Base-by-base conservation (phyloP, 257 asterid species). In the Hygrophila difformis region DNA sequence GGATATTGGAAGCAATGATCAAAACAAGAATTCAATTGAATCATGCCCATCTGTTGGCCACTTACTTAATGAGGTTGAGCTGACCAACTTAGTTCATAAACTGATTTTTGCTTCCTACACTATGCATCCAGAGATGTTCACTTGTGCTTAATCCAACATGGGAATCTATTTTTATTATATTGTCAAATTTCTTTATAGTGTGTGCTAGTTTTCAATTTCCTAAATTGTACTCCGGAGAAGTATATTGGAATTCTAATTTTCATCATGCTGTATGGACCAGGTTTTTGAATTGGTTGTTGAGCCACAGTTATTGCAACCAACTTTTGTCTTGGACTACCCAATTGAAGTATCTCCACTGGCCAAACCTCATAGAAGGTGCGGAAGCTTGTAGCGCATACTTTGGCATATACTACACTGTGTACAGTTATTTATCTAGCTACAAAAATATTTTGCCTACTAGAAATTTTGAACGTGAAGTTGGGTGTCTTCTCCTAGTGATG, bases 241-340 rank as follows among this genome's bases (percentile, higher is more conserved):
- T n/a, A n/a, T n/a, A n/a, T n/a, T 26, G 31, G 31, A 8, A 26
- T 26, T 26, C 31, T 26, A 26, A 26, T 41, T 40, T 53, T 60
- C 52, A 37, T 18, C 45, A 10, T 37, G 34, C 36, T 43, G 33
- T 40, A 18, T 14, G 44, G 24, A 58, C 58, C 79, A 88, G 97
- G 91, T 89, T 42, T 89, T 91, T 47, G 96, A 91, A 71, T 56
- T 74, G 35, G 71, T 56, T 33, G 96, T 91, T 39, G 98, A 91
- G 57, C 87, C 94, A 55, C 71, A 68, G 54, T 74, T 91, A 36
- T 53, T 86, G 54, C 98, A 86, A 56, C 98, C 98, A 28, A 91
- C 98, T 21, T 86, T 91, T 63, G 98, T 91, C 37, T 61, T 91
- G 92, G 98, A 91, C 60, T 91, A 91, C 67, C 98, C 98, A 1